A percentile compares a stretch with the other conserved stretches of the same genome.
Conservation (phyloP, 2,329 filamentous ascomycete species). For the Mycosphaerella arachidis region DNA sequence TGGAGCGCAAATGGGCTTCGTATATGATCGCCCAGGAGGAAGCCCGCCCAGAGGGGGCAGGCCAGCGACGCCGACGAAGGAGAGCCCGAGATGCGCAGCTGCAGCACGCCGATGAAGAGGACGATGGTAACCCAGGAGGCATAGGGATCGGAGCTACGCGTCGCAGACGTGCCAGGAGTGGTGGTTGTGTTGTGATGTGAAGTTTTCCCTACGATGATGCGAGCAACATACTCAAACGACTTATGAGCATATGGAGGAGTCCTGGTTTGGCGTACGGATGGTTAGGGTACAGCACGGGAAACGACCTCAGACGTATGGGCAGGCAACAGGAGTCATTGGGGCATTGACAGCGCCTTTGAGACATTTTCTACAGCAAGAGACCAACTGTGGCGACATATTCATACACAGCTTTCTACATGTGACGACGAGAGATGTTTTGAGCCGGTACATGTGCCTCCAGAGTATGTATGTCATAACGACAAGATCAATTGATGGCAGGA, state of each 20-base stretch:
- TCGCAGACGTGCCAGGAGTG: slow-evolving; percentile 45
- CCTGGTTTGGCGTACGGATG: not conserved
- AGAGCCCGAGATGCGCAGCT: slow-evolving; percentile 77
- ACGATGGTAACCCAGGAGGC: slow-evolving; percentile 43
- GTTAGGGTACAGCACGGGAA: not conserved
- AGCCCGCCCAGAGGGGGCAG: slow-evolving; percentile 63
- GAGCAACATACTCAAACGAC: not conserved
- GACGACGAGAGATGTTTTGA: not conserved
- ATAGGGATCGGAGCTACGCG: slow-evolving; percentile 38
- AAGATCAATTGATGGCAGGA: not conserved
- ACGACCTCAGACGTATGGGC: not conserved
- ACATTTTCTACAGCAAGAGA: not conserved
- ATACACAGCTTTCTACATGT: not conserved
- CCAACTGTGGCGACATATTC: not conserved
- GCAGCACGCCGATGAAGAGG: slow-evolving; percentile 73
- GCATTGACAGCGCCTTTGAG: not conserved
- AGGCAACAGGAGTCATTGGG: not conserved
- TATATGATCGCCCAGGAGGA: slow-evolving; percentile 93
- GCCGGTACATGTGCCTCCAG: not conserved
- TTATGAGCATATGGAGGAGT: slow-evolving; percentile 4
- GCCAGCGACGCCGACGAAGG: slow-evolving; percentile 65
- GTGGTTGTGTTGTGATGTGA: slow-evolving; percentile 48
- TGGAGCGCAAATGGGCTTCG: slow-evolving; percentile 88
- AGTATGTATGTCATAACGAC: not conserved
- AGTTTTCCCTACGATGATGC: not conserved